Evolutionary conservation across 768 basidiomycete genomes (phyloP), one percentile per base, ranked within the genome.

Genomic region (Boletus sp.): DNA sequence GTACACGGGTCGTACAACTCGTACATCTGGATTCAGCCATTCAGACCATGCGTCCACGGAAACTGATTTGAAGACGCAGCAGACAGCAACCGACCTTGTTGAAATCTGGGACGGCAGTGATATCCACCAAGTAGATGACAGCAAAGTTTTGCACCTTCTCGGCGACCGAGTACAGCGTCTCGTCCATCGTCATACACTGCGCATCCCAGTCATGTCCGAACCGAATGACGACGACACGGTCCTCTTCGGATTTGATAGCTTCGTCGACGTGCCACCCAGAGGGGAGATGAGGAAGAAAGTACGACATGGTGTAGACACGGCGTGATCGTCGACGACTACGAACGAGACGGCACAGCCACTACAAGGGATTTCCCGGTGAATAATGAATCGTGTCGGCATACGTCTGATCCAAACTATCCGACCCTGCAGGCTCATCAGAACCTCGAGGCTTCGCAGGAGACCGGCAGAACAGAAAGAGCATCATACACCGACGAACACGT

Each of bases 181-280:
- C 96, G 76, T 98, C 97, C 94, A 98, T 97, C 17, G 87, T 89
- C 97, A 98, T 98, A 75, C 96, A 98, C 60, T 97, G 87, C 0
- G 80, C 74, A 70, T 98, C 92, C 85, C 87, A 88, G 70, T 95
- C 94, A 67, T 93, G 90, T 0, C 95, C 96, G 67, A 98, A 98
- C 4, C 95, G 86, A 44, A 98, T 86, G 50, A 93, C 90, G 25
- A 98, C 96, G 33, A 97, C 83, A 40, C 97, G 82, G 65, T 97
- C 93, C 70, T 99, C 97, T 71, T 99, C 97, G 0, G 93, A 95
- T 61, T 97, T 92, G 72, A 99, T 98, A 8, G 97, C 93, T 69
- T 98, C 95, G 67, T 99, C 97, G 56, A 99, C 97, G 68, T 99
- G 97, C 96, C 96, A 98, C 37, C 94, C 92, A 63, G 90, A 90